Conservation (phyloP, 2,329 filamentous ascomycete species). For the Penicillium sp. region DNA sequence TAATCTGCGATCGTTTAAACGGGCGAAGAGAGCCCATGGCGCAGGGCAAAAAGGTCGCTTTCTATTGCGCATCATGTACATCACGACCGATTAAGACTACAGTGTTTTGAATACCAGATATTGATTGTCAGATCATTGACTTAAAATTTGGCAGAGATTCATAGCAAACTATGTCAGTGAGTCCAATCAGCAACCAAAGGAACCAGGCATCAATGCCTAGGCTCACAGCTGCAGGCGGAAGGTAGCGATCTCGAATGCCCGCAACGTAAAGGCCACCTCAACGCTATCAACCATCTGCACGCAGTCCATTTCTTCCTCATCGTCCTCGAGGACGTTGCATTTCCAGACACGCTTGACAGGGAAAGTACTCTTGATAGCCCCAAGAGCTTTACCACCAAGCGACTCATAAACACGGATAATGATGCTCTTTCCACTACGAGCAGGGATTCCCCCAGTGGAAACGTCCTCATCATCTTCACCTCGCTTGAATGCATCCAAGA, state of each 20-base stretch:
- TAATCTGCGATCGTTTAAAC: neutral
- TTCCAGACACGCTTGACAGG: slow-evolving; percentile 76
- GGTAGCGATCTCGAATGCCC: slow-evolving; percentile 83
- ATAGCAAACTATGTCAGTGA: neutral
- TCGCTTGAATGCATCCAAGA: slow-evolving; percentile 89
- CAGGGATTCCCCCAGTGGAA: slow-evolving; percentile 58
- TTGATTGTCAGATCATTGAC: neutral
- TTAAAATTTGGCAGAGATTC: neutral
- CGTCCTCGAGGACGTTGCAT: slow-evolving; percentile 87
- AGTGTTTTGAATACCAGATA: neutral
- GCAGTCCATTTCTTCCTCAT: slow-evolving; percentile 66
- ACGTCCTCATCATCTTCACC: slow-evolving; percentile 82
- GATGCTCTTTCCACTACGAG: slow-evolving; percentile 72
- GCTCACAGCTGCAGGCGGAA: slow-evolving; percentile 63
- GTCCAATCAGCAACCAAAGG: neutral
- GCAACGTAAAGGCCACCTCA: slow-evolving; percentile 63
- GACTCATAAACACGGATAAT: slow-evolving; percentile 86
- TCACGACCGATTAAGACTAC: slow-evolving; percentile 5
- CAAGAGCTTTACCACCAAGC: slow-evolving; percentile 76
- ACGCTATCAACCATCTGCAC: slow-evolving; percentile 32
- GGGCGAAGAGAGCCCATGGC: neutral
- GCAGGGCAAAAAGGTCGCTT: neutral
- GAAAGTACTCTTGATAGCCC: slow-evolving; percentile 67
- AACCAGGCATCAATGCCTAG: neutral
- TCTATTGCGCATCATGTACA: slow-evolving; percentile 7